Evolutionary conservation across 306 rosid species (phyloP), one percentile per base, ranked within the genome.

Genomic region (Amphicarpaea edgeworthii): DNA sequence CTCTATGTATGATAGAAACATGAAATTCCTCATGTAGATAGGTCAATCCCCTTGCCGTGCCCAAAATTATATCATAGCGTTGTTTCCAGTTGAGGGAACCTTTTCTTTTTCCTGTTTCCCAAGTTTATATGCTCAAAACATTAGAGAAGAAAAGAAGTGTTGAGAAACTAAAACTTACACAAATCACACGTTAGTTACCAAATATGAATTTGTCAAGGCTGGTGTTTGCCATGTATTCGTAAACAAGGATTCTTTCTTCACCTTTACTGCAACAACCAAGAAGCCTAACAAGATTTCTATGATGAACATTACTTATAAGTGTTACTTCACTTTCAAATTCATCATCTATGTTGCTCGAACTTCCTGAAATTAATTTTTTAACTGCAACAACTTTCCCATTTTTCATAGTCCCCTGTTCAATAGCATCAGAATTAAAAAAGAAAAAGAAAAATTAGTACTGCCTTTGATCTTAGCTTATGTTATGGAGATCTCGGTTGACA

Each of bases 331-430:
- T 84, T 49, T 81, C 86, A 40, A 90, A 90, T 65, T 85, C 79
- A 0, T 78, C 74, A 67, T 86, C 83, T 57, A 85, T 85, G 73
- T 82, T 83, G 24, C 23, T 50, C 8, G 89, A 78, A 50, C 84
- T 83, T 5, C 84, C 87, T 12, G 85, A 53, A 8, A 85, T 43
- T 19, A 88, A 78, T 71, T 78, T 90, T 6, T 90, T 90, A 2
- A 90, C 89, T 5, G 96, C 96, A 28, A 90, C 90, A 43, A 81
- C 12, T 53, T 86, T 88, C 26, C 89, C 93, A 75, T 90, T 90
- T 49, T 69, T 84, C 41, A 90, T 58, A 57, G 87, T 90, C 2
- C 89, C 96, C 96, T 90, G 70, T 28, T 21, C 32, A 73, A 72
- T 28, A 57, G 2, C 45, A 40, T 8, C 9, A 34, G 8, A 34